Evolutionary conservation across 768 basidiomycete genomes (phyloP).

Genomic region (Sporobolomyces roseus): DNA sequence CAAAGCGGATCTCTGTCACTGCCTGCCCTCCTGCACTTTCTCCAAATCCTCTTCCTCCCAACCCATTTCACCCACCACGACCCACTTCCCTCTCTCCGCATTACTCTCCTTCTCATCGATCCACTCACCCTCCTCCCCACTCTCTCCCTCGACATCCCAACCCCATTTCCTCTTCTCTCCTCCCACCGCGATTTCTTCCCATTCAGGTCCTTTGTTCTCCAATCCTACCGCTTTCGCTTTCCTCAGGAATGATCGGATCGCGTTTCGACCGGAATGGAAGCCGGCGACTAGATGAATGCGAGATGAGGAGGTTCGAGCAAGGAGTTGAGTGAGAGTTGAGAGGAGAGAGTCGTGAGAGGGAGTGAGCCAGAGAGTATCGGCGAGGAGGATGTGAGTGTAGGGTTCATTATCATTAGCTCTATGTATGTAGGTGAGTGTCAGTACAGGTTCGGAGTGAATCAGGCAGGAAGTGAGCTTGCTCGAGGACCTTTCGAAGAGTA

Average conservation of each 20-base stretch:
- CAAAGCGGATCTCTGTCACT: too few relatives aligned
- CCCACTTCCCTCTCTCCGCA: conserved; percentile 15
- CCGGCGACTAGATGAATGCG: conserved; percentile 27
- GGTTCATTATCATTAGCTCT: not conserved
- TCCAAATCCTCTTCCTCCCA: conserved; percentile 20
- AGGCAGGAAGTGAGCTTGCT: conserved; percentile 1
- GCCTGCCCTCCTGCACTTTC: too few relatives aligned
- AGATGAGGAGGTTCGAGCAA: not conserved
- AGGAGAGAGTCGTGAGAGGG: conserved; percentile 6
- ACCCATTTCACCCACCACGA: conserved; percentile 23
- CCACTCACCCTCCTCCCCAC: not conserved
- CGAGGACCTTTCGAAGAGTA: not conserved
- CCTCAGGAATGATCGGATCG: conserved; percentile 13
- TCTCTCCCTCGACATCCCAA: conserved; percentile 5
- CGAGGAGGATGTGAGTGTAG: conserved; percentile 28
- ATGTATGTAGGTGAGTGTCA: not conserved
- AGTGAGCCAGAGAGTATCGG: conserved; percentile 33
- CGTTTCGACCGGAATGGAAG: conserved; percentile 27
- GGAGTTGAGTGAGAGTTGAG: conserved; percentile 7
- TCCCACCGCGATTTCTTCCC: conserved; percentile 14
- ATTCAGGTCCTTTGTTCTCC: not conserved
- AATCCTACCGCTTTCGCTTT: conserved; percentile 1
- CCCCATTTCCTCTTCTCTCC: conserved; percentile 26
- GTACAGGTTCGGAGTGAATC: not conserved
- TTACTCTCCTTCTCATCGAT: conserved; percentile 27